A percentile compares a stretch with the other conserved stretches of the same genome.
Evolutionary conservation across 1,139 yeast species (phyloP).

Genomic region (Suhomyces panamericanus): DNA sequence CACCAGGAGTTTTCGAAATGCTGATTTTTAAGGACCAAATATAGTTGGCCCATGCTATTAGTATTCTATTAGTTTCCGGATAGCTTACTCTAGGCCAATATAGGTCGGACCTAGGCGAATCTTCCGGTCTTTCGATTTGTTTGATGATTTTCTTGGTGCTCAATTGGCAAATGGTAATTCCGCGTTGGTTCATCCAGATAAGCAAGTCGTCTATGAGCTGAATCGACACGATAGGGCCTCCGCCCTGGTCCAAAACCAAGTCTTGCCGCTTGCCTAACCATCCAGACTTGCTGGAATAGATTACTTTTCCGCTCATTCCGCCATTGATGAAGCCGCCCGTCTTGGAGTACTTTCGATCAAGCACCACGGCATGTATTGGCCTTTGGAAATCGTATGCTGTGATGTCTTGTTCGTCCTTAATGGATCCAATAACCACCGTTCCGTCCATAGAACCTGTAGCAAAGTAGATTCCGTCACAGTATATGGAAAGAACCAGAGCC

Average conservation of each 20-base stretch:
- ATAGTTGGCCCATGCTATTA: conserved; percentile 82
- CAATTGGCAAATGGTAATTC: conserved; percentile 62
- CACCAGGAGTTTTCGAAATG: conserved; percentile 13
- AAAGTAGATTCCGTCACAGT: conserved; percentile 70
- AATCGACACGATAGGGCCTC: conserved; percentile 74
- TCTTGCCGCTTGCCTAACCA: conserved; percentile 89
- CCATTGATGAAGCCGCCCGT: conserved; percentile 76
- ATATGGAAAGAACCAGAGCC: conserved; percentile 74
- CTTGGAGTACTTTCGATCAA: conserved; percentile 66
- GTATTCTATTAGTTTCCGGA: conserved; percentile 65
- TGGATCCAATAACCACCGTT: conserved; percentile 78
- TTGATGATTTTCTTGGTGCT: conserved; percentile 46
- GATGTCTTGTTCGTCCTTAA: conserved; percentile 61
- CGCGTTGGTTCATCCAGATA: conserved; percentile 84
- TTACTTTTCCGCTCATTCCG: conserved; percentile 85
- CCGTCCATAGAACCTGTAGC: conserved; percentile 95
- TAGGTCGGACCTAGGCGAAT: conserved; percentile 71
- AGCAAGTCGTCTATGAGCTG: conserved; percentile 60
- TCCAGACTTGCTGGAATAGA: conserved; percentile 63
- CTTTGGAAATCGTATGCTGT: conserved; percentile 80
- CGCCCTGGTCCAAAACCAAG: conserved; percentile 55
- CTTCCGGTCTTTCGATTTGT: conserved; percentile 57
- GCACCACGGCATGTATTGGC: conserved; percentile 83
- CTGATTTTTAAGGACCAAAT: conserved; percentile 71
- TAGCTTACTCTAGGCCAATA: conserved; percentile 79